phyloP scores from a whole-genome alignment of 805 yeast species.

The Lipomyces yamadae region DNA sequence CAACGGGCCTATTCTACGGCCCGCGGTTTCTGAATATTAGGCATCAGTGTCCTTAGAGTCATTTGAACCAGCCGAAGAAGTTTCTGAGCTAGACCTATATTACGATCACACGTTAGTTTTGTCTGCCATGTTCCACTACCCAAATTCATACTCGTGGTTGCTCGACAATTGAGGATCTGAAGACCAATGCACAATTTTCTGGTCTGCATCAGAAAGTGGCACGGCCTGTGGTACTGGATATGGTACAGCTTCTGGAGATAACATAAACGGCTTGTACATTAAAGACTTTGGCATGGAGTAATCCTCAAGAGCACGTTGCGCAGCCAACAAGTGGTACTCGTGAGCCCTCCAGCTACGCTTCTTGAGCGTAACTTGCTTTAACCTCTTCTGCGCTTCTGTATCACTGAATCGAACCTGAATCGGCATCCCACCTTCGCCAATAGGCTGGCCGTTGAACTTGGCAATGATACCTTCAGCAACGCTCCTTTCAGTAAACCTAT shows the following conservation, averaged over 20 bases:
- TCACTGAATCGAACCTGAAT: slow-evolving; percentile 40
- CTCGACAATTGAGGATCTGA: background rate
- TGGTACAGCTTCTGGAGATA: background rate
- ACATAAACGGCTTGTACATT: slow-evolving; percentile 6
- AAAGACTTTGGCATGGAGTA: slow-evolving; percentile 10
- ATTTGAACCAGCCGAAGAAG: background rate
- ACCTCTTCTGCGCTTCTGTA: slow-evolving; percentile 39
- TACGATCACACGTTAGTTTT: background rate
- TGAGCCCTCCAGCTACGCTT: slow-evolving; percentile 40
- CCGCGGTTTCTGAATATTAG: background rate
- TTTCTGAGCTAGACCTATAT: slow-evolving; percentile 1
- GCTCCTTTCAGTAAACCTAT: slow-evolving; percentile 29
- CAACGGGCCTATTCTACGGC: background rate
- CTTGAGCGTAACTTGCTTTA: slow-evolving; percentile 38
- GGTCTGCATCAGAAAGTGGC: slow-evolving; percentile 1
- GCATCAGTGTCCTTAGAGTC: background rate
- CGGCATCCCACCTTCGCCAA: slow-evolving; percentile 34
- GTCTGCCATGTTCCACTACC: background rate
- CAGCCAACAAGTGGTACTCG: slow-evolving; percentile 37
- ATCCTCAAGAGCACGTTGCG: slow-evolving; percentile 32
- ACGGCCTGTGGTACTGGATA: slow-evolving; percentile 5
- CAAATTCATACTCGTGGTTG: slow-evolving; percentile 1
- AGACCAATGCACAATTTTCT: slow-evolving; percentile 5
- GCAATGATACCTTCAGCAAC: slow-evolving; percentile 36
- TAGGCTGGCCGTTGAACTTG: slow-evolving; percentile 34